Conservation (phyloP, 345 rosid species). For the Ceriops tagal region DNA sequence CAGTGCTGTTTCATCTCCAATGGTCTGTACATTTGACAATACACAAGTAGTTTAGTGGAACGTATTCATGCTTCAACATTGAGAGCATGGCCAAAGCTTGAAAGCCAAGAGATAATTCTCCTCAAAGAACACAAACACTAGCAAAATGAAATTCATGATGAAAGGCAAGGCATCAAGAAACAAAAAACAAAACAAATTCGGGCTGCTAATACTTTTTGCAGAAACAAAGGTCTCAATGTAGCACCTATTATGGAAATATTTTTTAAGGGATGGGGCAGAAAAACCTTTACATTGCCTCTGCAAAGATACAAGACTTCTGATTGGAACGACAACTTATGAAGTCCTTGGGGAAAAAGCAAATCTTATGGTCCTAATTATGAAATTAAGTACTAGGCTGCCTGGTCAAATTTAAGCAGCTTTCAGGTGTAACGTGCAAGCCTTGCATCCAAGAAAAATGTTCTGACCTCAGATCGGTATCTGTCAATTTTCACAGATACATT, state of each 20-base stretch:
- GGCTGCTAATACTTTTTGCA: not conserved
- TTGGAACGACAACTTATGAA: not conserved
- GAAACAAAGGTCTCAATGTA: not conserved
- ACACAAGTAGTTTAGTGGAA: slow-evolving; percentile 16
- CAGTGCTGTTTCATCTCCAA: slow-evolving; percentile 28
- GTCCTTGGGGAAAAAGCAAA: not conserved
- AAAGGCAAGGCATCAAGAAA: not conserved
- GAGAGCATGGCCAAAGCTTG: not conserved
- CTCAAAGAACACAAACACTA: not conserved
- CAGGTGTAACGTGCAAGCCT: not conserved
- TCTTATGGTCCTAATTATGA: not conserved
- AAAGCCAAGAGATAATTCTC: not conserved
- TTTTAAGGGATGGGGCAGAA: not conserved
- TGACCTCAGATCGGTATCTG: slow-evolving; percentile 25
- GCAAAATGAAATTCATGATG: not conserved
- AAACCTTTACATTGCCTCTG: not conserved
- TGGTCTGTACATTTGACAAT: slow-evolving; percentile 15
- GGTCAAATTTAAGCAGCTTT: slow-evolving; percentile 7
- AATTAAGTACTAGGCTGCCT: not conserved
- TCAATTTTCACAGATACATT: slow-evolving; percentile 29
- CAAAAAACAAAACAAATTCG: not conserved
- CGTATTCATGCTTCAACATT: not conserved
- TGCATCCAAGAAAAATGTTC: slow-evolving; percentile 20
- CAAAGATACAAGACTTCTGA: not conserved
- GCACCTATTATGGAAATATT: not conserved